These are phyloP conservation scores for Penicillium subrubescens DNA, from an alignment of 495 filamentous ascomycete genomes.

Conservation along the genomic window DNA sequence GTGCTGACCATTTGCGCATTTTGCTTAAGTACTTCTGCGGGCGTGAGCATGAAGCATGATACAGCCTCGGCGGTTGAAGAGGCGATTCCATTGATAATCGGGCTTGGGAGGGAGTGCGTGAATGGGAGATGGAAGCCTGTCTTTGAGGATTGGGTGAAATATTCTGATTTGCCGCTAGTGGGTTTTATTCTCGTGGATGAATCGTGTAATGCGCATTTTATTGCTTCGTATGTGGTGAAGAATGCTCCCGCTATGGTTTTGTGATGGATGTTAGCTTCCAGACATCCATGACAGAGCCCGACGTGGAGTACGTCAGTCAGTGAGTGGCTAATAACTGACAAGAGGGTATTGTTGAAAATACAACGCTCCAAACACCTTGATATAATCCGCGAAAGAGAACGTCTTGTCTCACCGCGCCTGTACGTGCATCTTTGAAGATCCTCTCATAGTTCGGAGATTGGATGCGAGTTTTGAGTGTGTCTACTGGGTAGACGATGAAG, in stretches of 20 bases:
- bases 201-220: slow-evolving; percentile 59
- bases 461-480: slow-evolving; percentile 83
- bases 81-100: slow-evolving; percentile 68
- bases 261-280: background rate
- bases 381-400: slow-evolving; percentile 76
- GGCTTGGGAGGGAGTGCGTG: slow-evolving; percentile 53
- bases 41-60: slow-evolving; percentile 82
- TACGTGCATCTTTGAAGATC: slow-evolving; percentile 59
- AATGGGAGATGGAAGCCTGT: slow-evolving; percentile 31
- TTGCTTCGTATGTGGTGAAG: slow-evolving; percentile 84
- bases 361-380: slow-evolving; percentile 85
- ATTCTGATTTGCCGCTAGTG: slow-evolving; percentile 31
- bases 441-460: slow-evolving; percentile 73
- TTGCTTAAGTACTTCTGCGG: slow-evolving; percentile 90
- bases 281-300: background rate
- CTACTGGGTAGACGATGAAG: slow-evolving; percentile 77
- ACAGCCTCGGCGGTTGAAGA: slow-evolving; percentile 77
- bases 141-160: slow-evolving; percentile 36
- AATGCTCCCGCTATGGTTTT: slow-evolving; percentile 70
- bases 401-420: slow-evolving; percentile 52
- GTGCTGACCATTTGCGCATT: slow-evolving; percentile 74
- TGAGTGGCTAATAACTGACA: slow-evolving; percentile 50
- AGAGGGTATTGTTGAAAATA: slow-evolving; percentile 84
- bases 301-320: too few relatives aligned
- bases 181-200: slow-evolving; percentile 30